These are phyloP conservation scores for Colletotrichum sojae DNA, from an alignment of 2,329 filamentous ascomycete genomes.

Conservation along the genomic window DNA sequence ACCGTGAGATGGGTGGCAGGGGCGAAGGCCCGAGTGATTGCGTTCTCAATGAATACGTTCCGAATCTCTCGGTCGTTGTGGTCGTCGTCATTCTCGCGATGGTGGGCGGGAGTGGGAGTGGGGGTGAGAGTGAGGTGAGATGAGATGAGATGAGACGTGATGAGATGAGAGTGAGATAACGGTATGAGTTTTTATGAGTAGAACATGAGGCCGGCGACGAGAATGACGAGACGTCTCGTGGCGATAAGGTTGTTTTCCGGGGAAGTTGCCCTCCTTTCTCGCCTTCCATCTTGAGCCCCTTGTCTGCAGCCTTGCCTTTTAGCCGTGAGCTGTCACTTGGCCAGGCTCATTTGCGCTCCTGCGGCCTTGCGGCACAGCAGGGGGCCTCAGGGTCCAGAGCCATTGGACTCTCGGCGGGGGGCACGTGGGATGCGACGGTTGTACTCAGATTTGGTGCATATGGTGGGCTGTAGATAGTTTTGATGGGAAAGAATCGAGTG, in stretches of 20 bases:
- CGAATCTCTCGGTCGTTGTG: background rate
- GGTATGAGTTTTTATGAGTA: background rate
- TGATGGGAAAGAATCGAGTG: too few species aligned
- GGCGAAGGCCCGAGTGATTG: too few species aligned
- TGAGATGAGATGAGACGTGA: too few species aligned
- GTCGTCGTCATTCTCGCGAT: background rate
- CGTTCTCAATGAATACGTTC: too few species aligned
- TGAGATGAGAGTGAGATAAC: background rate
- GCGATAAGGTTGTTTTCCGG: background rate
- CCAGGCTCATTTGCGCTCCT: background rate
- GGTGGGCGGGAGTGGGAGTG: too few species aligned
- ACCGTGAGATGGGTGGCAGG: too few species aligned
- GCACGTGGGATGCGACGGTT: background rate
- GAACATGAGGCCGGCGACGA: background rate
- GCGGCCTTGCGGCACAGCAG: conserved; percentile 12
- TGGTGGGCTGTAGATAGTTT: too few species aligned
- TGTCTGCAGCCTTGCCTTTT: conserved; percentile 2
- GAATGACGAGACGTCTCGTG: background rate
- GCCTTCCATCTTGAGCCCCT: too few species aligned
- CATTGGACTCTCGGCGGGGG: background rate
- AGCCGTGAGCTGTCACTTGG: background rate
- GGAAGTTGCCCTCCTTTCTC: background rate
- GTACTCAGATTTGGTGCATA: too few species aligned
- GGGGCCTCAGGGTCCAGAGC: background rate
- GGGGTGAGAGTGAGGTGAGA: too few species aligned